Conservation (phyloP, 2,329 filamentous ascomycete genomes). For the Aciculosporium take region DNA sequence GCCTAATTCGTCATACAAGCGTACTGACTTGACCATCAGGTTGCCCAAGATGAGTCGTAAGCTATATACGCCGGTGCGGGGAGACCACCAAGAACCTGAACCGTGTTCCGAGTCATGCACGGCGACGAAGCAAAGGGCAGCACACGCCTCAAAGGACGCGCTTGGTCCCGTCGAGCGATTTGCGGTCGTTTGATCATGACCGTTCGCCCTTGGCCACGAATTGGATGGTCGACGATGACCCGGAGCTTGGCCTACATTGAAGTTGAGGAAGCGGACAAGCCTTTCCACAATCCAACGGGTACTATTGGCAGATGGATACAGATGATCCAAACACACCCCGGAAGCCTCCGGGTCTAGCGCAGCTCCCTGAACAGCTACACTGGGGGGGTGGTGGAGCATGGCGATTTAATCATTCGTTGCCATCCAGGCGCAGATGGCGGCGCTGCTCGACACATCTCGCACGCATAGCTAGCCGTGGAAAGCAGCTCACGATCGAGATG, state of each 20-base stretch:
- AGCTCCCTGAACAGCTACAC: background rate
- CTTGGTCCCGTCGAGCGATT: background rate
- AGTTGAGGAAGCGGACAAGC: background rate
- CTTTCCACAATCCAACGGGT: background rate
- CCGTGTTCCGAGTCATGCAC: background rate
- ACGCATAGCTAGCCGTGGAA: background rate
- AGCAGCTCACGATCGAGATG: background rate
- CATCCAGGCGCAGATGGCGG: background rate
- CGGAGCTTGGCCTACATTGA: background rate
- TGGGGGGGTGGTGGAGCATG: background rate
- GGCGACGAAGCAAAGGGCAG: background rate
- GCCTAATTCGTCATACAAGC: background rate
- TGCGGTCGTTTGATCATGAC: background rate
- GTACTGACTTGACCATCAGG: background rate
- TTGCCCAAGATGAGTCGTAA: background rate
- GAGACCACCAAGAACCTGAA: background rate
- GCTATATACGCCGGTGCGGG: background rate
- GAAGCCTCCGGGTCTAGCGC: background rate
- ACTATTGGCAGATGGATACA: constrained; percentile 1
- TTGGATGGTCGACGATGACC: constrained; percentile 1
- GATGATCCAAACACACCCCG: constrained; percentile 1
- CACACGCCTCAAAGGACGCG: background rate
- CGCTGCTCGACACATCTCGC: background rate
- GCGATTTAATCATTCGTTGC: too few relatives aligned
- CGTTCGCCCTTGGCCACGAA: background rate